Evolutionary conservation across 2,329 filamentous ascomycete genomes (phyloP), one percentile per base, ranked within the genome.

Genomic region (Xylariaceae sp.): DNA sequence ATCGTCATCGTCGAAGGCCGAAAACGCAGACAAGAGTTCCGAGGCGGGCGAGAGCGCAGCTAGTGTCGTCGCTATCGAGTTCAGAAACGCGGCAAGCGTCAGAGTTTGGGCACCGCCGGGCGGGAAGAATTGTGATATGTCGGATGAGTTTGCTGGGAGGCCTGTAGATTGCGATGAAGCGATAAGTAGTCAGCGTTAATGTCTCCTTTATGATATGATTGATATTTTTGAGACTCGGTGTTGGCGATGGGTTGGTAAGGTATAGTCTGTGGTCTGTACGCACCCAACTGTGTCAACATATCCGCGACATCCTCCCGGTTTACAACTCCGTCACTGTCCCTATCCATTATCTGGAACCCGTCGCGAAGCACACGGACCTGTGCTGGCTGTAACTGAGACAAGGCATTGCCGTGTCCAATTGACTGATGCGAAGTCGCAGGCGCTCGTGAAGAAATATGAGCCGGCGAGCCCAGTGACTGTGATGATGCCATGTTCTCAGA

Each of bases 1-100:
- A 72, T 99, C 95, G 62, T 96, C 92, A 61, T 96, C 91, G 70
- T 99, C 95, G 71, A 98, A 98, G 0, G 95, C 95, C 2, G 92
- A 92, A 65, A 99, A 94, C 0, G 95, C 95, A 1, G 92, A 94
- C 17, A 92, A 79, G 8, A 99, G 82, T 71, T 99, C 95, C 14
- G 86, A 83, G 19, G 87, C 85, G 0, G 90, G 87, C 0, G 91
- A 96, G 16, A 98, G 79, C 0, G 87, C 83, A 1, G 86, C 85
- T 3, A 98, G 79, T 2, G 90, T 83, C 8, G 85, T 84, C 1
- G 93, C 90, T 2, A 99, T 79, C 1, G 87, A 88, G 70, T 92
- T 94, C 19, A 99, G 82, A 71, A 96, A 99, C 3, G 87, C 85
- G 0, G 93, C 91, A 36, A 99, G 85, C 43, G 90, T 90, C 67